A percentile compares a stretch with the other conserved stretches of the same genome.
phyloP scores from a whole-genome alignment of 805 yeast species.

The Starmerella floris region DNA sequence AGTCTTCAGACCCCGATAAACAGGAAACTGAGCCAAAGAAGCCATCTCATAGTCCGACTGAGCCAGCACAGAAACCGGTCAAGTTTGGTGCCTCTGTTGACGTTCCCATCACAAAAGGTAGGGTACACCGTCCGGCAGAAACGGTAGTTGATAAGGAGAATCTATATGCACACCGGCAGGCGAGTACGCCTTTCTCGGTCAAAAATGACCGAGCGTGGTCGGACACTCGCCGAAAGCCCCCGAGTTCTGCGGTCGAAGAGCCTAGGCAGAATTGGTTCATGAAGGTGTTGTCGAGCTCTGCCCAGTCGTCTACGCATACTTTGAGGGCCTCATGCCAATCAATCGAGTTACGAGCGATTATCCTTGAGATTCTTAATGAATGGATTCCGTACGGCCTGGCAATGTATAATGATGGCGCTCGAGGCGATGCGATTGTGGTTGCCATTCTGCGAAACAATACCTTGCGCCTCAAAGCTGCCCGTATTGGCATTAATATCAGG shows the following conservation, averaged over 20 bases:
- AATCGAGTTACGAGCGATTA: constrained; percentile 23
- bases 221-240: neutral
- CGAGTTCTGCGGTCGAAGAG: constrained; percentile 15
- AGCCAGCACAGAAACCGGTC: no score
- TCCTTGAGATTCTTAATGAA: constrained; percentile 25
- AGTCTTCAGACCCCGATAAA: neutral
- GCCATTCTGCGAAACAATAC: constrained; percentile 27
- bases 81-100: no score
- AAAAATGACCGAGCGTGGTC: neutral
- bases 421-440: constrained; percentile 24
- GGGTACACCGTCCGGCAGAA: neutral
- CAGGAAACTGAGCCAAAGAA: neutral
- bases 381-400: constrained; percentile 31
- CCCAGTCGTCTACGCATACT: constrained; percentile 17
- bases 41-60: no score
- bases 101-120: no score
- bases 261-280: constrained; percentile 30
- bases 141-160: constrained; percentile 11
- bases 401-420: constrained; percentile 21
- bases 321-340: constrained; percentile 23
- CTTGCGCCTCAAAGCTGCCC: constrained; percentile 25
- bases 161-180: neutral
- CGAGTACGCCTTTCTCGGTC: neutral
- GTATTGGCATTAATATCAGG: constrained; percentile 21
- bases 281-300: constrained; percentile 22